Percentiles rank a stretch among this genome's conserved stretches.
phyloP scores from a whole-genome alignment of 2,329 filamentous ascomycete species.

The Tolypocladium pustulatum region DNA sequence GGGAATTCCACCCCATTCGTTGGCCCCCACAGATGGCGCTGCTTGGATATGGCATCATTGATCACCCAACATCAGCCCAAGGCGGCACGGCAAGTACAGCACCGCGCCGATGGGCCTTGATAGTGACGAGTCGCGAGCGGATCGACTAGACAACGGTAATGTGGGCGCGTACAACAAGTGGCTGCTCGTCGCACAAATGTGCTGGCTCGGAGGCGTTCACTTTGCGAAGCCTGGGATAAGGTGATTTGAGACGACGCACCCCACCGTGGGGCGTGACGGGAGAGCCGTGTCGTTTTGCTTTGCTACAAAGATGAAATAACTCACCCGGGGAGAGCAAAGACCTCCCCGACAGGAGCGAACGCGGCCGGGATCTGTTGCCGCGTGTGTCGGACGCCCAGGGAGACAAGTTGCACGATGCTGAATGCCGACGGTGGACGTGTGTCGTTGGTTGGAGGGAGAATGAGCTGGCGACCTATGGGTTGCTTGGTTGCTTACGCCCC shows the following conservation, averaged over 20 bases:
- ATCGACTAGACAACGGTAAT: not conserved
- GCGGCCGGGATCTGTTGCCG: not conserved
- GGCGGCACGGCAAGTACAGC: not conserved
- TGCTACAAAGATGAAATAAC: not conserved
- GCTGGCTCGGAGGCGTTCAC: not conserved
- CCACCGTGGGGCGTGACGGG: not conserved
- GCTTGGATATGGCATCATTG: not conserved
- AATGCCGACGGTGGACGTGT: not conserved
- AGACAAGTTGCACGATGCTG: too few species aligned
- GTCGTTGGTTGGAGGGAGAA: not conserved
- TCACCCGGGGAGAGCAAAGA: not conserved
- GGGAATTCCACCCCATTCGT: constrained; percentile 1
- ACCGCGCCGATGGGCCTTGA: not conserved
- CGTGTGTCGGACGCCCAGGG: not conserved
- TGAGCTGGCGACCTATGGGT: not conserved
- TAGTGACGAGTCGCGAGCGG: not conserved
- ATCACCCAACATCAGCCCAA: not conserved
- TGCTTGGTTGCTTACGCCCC: not conserved
- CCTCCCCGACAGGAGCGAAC: not conserved
- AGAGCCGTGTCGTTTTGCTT: not conserved
- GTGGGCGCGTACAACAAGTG: not conserved
- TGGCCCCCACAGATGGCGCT: not conserved
- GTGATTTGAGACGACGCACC: not conserved
- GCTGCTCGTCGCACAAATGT: not conserved
- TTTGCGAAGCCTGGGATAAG: not conserved